Percentiles rank a stretch among this genome's conserved stretches.
Conservation (phyloP, 2,329 filamentous ascomycete genomes). For the Tricladium varicosporioides region DNA sequence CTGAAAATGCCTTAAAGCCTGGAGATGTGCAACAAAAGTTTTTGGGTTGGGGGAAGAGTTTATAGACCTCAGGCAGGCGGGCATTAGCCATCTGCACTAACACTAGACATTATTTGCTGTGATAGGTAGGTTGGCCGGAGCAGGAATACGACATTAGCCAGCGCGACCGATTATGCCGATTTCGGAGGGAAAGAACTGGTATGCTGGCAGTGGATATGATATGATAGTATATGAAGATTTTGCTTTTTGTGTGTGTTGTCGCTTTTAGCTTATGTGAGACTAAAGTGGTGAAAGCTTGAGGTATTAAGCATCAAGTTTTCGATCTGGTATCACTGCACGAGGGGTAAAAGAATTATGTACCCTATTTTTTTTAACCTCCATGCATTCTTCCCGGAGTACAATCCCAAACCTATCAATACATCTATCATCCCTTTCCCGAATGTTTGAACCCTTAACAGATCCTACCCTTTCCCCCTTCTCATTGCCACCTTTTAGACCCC, state of each 20-base stretch:
- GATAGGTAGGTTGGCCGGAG: not conserved
- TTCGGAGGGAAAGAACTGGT: not conserved
- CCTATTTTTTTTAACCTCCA: not conserved
- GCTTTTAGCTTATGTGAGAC: not conserved
- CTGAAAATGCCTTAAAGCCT: slow-evolving; percentile 10
- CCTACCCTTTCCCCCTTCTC: not conserved
- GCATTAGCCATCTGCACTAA: slow-evolving; percentile 5
- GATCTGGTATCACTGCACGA: not conserved
- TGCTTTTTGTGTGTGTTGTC: not conserved
- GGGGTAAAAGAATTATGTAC: too few species aligned
- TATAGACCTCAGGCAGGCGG: slow-evolving; percentile 11
- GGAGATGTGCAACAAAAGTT: not conserved
- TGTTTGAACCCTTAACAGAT: not conserved
- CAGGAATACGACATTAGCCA: not conserved
- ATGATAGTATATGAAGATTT: not conserved
- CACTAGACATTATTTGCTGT: not conserved
- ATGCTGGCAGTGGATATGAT: not conserved
- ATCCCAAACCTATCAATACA: not conserved
- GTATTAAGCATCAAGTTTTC: not conserved
- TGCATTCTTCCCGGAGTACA: not conserved
- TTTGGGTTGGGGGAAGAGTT: not conserved
- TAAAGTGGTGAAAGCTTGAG: not conserved
- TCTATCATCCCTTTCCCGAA: not conserved
- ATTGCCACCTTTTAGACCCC: not conserved
- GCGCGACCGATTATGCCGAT: not conserved